Base-by-base conservation (phyloP, 2,329 filamentous ascomycete species). In the Aspergillus sp. region DNA sequence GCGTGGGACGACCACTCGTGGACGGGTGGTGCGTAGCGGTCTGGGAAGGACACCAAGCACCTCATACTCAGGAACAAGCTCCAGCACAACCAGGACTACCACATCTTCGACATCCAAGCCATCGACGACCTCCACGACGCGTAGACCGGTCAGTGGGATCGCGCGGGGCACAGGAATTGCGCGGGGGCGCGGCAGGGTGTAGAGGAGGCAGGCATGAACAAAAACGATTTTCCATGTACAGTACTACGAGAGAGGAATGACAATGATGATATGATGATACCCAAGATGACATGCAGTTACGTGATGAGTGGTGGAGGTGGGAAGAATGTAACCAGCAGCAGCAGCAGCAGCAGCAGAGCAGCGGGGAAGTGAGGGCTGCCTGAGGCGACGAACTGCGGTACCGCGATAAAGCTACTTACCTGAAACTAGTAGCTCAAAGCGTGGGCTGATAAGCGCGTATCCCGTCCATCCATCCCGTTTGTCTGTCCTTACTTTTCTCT, bases 131-230 rank as follows among this genome's bases (percentile, higher is more conserved):
- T 72, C 73, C 36, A 68, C 73, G 5, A 73, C 72, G 30, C 69
- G 78, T 64, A 72, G 76, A 59, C 70, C 77, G 13, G 69, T 63
- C n/a, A 77, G 76, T 62, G 76, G 76, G 32, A 76, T 78, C 60
- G 72, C 73, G 21, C 74, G 78, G 59, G 76, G 74, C 5, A 65
- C 74, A 56, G 74, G 72, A 19, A 67, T 72, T 54, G 62, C 73
- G 39, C 75, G 76, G 57, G 74, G 73, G 17, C 71, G 76, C 25
- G 72, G 73, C 4, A 70, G 67, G 59, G 63, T 63, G 50, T 76
- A 67, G 59, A 60, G 43, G 54, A 60, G 43, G 54, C 19, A n/a
- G 13, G 57, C 15, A 47, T 6, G 21, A 53, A 15, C 30, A 50
- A 19, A 50, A 19, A 28, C 19, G 43, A 12, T 5, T 36, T 62